Evolutionary conservation across 495 filamentous ascomycete species (phyloP).

Genomic region (Penicillium soppii): DNA sequence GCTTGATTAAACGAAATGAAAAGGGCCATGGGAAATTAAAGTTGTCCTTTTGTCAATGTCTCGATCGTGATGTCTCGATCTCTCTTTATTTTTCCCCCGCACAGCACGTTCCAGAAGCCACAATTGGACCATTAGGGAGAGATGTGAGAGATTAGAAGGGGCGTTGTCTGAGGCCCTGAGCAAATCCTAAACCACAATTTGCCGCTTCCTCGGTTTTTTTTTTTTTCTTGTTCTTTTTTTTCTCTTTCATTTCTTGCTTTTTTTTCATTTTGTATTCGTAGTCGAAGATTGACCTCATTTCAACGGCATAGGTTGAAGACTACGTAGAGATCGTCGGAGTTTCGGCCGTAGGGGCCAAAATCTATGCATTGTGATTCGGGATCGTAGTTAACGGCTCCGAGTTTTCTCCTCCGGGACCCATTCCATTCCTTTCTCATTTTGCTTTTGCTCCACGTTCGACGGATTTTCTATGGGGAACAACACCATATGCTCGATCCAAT

Average conservation of each 20-base stretch:
- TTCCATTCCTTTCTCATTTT: no score
- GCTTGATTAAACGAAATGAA: not conserved
- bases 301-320: conserved; percentile 1
- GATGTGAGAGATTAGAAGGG: not conserved
- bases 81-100: conserved; percentile 21
- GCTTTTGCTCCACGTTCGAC: conserved; percentile 10
- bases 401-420: conserved; percentile 30
- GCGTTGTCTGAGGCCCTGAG: no score
- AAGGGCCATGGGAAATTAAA: conserved; percentile 18
- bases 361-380: conserved; percentile 23
- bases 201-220: no score
- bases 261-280: not conserved
- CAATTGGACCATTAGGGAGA: no score
- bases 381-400: conserved; percentile 25
- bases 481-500: not conserved
- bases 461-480: no score
- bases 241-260: no score
- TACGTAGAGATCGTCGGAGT: conserved; percentile 15
- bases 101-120: conserved; percentile 13
- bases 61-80: conserved; percentile 12
- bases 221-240: no score
- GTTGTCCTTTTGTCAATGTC: conserved; percentile 7
- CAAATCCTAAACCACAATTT: no score
- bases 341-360: conserved; percentile 24
- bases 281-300: no score